Evolutionary conservation across 2,329 filamentous ascomycete species (phyloP), one percentile per base, ranked within the genome.

Genomic region (Venturiaceae sp.): DNA sequence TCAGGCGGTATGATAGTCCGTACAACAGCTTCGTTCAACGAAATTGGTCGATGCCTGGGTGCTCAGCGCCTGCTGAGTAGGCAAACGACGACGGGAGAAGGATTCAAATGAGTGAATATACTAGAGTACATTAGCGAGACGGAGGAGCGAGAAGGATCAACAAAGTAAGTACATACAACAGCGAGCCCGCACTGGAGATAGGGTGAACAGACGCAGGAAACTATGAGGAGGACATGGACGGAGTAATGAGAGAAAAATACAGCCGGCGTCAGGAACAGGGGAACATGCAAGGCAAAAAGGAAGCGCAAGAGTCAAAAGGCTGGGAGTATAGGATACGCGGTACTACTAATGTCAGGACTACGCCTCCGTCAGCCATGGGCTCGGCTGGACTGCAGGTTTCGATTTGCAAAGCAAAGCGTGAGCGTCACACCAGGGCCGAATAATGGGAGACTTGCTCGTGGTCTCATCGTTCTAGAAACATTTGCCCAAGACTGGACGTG

Each of bases 11-110:
- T 50, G 16, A 9, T 14, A n/a, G 23, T n/a, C 44, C 23, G 5
- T 50, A 14, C 32, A 23, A 36, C 1, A 53, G 19, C 30, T 32
- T 28, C 32, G 32, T 11, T 53, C 23, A 36, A 53, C 30, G 52
- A 32, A n/a, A 36, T 53, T 34, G 21, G 32, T n/a, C 32, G 30
- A 37, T 53, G 52, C 52, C 32, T n/a, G 11, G 11, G 11, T 39
- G 36, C n/a, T 39, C 52, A 53, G 52, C 30, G 52, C 32, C 52
- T 53, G 52, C 52, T 53, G 30, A 23, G 34, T 53, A 50, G 44
- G 30, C 52, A 23, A 53, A 28, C n/a, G 30, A 37, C 34, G 4
- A 28, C 5, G 14, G 26, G 8, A 53, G 52, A 36, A 53, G 44
- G 44, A 3, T 8, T 28, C 44, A 30, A 30, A 50, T 30, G 44